These are phyloP conservation scores for Monosporascus sp. DNA, from an alignment of 2,329 filamentous ascomycete genomes.

Conservation along the genomic window DNA sequence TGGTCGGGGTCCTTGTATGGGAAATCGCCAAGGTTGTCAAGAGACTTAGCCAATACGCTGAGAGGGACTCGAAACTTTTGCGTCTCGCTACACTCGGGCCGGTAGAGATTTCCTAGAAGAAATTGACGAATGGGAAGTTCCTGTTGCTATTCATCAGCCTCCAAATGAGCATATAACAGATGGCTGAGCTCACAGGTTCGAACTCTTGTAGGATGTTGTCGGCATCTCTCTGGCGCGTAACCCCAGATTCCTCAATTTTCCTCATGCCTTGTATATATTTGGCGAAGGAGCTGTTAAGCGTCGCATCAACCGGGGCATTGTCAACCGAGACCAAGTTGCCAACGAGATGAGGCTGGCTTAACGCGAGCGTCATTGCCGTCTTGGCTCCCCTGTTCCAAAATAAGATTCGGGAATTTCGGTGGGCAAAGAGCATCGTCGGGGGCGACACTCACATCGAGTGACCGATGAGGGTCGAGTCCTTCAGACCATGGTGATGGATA, in stretches of 20 bases:
- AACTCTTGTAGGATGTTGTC: slow-evolving; percentile 72
- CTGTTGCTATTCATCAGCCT: slow-evolving; percentile 25
- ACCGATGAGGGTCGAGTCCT: slow-evolving; percentile 72
- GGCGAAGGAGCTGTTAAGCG: slow-evolving; percentile 67
- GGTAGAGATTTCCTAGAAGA: slow-evolving; percentile 77
- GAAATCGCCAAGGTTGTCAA: slow-evolving; percentile 81
- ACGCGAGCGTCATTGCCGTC: slow-evolving; percentile 80
- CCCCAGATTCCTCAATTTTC: slow-evolving; percentile 62
- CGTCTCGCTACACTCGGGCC: slow-evolving; percentile 41
- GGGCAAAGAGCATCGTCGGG: not conserved
- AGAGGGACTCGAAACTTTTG: slow-evolving; percentile 79
- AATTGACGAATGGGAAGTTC: slow-evolving; percentile 81
- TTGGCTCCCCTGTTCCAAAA: slow-evolving; percentile 68
- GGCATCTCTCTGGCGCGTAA: slow-evolving; percentile 69
- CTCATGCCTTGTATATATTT: slow-evolving; percentile 83
- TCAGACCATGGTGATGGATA: slow-evolving; percentile 64
- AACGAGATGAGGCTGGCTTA: slow-evolving; percentile 62
- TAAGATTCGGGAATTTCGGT: not conserved
- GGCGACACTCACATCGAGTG: slow-evolving; percentile 71
- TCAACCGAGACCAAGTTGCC: slow-evolving; percentile 76
- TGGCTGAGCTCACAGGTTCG: slow-evolving; percentile 50
- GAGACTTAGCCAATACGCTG: slow-evolving; percentile 56
- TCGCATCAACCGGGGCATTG: slow-evolving; percentile 82
- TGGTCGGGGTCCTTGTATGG: slow-evolving; percentile 71
- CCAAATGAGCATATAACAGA: slow-evolving; percentile 1